These are phyloP conservation scores for Cerrena zonata DNA, from an alignment of 1,284 basidiomycete species.

Conservation along the genomic window DNA sequence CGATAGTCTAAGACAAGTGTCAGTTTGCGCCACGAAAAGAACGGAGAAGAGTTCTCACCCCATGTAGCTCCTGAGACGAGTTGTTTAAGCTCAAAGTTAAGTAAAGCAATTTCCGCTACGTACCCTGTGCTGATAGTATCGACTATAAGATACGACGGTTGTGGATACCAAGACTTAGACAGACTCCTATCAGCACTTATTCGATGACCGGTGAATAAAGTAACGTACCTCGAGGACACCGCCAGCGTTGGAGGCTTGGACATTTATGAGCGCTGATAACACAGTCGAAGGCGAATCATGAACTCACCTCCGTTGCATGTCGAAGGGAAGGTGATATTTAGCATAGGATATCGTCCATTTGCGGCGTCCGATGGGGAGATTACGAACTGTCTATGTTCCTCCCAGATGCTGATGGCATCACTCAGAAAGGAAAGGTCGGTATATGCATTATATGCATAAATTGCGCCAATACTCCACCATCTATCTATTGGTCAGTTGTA, in stretches of 20 bases:
- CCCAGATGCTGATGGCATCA: conserved; percentile 8
- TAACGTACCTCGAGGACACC: conserved; percentile 6
- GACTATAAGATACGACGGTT: no score
- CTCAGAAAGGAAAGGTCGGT: conserved; percentile 6
- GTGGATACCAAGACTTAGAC: not conserved
- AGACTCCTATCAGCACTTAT: not conserved
- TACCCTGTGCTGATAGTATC: no score
- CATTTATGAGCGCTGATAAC: not conserved
- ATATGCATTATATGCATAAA: conserved; percentile 13
- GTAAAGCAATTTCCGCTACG: no score
- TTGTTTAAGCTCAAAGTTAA: no score
- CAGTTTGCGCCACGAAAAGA: no score
- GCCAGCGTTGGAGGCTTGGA: conserved; percentile 1
- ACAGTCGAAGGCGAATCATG: no score
- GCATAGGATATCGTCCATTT: not conserved
- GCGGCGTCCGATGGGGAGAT: not conserved
- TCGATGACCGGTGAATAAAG: no score
- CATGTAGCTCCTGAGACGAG: conserved; percentile 4
- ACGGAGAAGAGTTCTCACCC: no score
- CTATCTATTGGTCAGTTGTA: no score
- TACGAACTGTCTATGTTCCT: not conserved
- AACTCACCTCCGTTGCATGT: conserved; percentile 5
- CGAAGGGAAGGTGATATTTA: conserved; percentile 2
- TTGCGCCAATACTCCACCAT: conserved; percentile 5
- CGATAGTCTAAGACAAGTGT: conserved; percentile 6